A percentile compares a stretch with the other conserved stretches of the same genome.
Evolutionary conservation across 805 yeast genomes (phyloP).

Genomic region (Ogataea paradorogensis): DNA sequence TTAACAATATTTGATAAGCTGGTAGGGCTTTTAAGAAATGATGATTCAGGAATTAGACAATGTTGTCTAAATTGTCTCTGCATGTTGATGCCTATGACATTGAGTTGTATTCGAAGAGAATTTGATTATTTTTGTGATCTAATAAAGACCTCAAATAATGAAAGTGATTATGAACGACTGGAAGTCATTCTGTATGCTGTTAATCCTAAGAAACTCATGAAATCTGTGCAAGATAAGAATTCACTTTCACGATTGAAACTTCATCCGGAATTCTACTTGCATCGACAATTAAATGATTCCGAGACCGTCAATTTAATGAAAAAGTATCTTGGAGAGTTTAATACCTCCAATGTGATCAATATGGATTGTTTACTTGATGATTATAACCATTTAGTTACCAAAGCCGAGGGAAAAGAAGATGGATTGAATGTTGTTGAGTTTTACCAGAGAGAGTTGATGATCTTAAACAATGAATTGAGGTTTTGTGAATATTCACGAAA

Average conservation of each 20-base stretch:
- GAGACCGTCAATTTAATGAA: background rate
- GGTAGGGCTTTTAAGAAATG: background rate
- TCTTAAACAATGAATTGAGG: slow-evolving; percentile 58
- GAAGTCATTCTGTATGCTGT: slow-evolving; percentile 3
- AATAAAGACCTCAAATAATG: too few species aligned
- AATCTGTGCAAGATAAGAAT: background rate
- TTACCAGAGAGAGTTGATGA: slow-evolving; percentile 55
- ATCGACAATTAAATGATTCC: background rate
- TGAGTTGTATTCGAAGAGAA: background rate
- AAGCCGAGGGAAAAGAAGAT: slow-evolving; percentile 8
- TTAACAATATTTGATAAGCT: background rate
- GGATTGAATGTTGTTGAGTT: slow-evolving; percentile 32
- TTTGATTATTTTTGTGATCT: background rate
- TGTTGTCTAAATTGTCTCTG: background rate
- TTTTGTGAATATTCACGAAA: slow-evolving; percentile 53
- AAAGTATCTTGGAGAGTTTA: background rate
- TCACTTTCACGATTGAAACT: background rate
- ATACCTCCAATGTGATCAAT: background rate
- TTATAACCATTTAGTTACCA: slow-evolving; percentile 19
- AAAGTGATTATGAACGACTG: background rate
- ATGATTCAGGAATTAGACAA: background rate
- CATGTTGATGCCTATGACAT: background rate
- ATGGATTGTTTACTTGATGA: slow-evolving; percentile 16
- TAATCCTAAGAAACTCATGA: background rate
- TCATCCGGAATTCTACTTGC: slow-evolving; percentile 1